phyloP scores from a whole-genome alignment of 1,139 yeast species.

The Kodamaea alishanica region DNA sequence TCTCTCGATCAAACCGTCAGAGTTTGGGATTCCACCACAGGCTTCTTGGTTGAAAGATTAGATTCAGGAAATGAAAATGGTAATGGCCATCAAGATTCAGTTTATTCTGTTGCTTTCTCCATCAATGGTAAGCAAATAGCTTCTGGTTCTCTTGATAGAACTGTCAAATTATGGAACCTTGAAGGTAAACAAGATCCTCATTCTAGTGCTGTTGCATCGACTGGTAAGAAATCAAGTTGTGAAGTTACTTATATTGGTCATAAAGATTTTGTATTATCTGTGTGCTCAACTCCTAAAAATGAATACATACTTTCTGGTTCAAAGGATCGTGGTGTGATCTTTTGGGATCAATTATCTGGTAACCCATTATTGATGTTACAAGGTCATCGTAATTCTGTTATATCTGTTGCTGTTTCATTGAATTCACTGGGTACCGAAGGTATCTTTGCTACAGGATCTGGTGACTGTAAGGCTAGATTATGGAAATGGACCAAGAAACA shows the following conservation, averaged over 20 bases:
- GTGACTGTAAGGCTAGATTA: slow-evolving; percentile 95
- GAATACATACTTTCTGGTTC: slow-evolving; percentile 92
- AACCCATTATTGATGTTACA: slow-evolving; percentile 93
- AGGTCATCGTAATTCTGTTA: slow-evolving; percentile 95
- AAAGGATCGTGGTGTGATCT: slow-evolving; percentile 93
- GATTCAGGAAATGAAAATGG: slow-evolving; percentile 85
- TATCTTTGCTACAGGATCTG: slow-evolving; percentile 95
- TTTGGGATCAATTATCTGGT: slow-evolving; percentile 94
- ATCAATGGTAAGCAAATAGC: slow-evolving; percentile 91
- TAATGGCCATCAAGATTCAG: slow-evolving; percentile 95
- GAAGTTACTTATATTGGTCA: slow-evolving; percentile 95
- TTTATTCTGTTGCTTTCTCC: slow-evolving; percentile 90
- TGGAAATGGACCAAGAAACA: slow-evolving; percentile 66
- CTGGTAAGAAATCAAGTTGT: slow-evolving; percentile 55
- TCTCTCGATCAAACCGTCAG: slow-evolving; percentile 93
- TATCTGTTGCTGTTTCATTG: slow-evolving; percentile 86
- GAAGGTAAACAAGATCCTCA: slow-evolving; percentile 51
- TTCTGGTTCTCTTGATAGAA: slow-evolving; percentile 91
- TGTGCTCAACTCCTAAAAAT: slow-evolving; percentile 91
- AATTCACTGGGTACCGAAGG: slow-evolving; percentile 68
- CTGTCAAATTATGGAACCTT: slow-evolving; percentile 93
- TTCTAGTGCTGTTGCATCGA: slow-evolving; percentile 27
- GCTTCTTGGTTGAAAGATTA: slow-evolving; percentile 86
- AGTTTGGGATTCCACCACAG: slow-evolving; percentile 96
- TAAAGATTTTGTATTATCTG: slow-evolving; percentile 91